These are phyloP conservation scores for Elongisporangium undulatum DNA, from an alignment of 352 stramenopile species.

Conservation along the genomic window DNA sequence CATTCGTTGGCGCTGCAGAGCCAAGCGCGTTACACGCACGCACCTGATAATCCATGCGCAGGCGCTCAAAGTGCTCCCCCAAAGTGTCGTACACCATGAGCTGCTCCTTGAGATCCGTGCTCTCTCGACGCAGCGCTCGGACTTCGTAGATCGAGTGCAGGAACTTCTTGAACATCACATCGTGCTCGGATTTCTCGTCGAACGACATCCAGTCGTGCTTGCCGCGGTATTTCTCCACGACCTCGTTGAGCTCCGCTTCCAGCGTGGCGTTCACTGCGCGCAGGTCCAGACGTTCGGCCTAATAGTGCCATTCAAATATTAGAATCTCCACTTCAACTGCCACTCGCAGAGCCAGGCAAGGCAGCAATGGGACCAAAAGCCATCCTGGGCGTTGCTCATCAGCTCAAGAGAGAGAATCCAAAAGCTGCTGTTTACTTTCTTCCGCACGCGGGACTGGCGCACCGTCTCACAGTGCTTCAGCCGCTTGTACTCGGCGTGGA, in stretches of 20 bases:
- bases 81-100: conserved; percentile 58
- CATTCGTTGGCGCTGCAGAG: neutral
- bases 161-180: conserved; percentile 62
- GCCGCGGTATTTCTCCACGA: conserved; percentile 27
- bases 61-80: conserved; percentile 63
- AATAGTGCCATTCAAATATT: neutral
- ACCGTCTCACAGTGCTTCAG: conserved; percentile 80
- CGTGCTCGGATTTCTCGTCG: conserved; percentile 38
- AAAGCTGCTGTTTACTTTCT: conserved; percentile 30
- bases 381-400: neutral
- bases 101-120: conserved; percentile 38
- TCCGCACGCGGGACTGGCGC: conserved; percentile 71
- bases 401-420: neutral
- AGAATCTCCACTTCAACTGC: neutral
- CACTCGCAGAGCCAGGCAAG: neutral
- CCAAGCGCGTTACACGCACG: conserved; percentile 1
- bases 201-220: conserved; percentile 46
- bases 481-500: conserved; percentile 64
- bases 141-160: conserved; percentile 75
- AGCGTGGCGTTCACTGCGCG: conserved; percentile 54
- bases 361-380: neutral
- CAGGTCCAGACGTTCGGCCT: conserved; percentile 47
- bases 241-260: conserved; percentile 33
- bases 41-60: conserved; percentile 54
- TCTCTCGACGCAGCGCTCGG: conserved; percentile 38